These are phyloP conservation scores for Trichoderma polysporum DNA, from an alignment of 2,329 filamentous ascomycete genomes.

Conservation along the genomic window DNA sequence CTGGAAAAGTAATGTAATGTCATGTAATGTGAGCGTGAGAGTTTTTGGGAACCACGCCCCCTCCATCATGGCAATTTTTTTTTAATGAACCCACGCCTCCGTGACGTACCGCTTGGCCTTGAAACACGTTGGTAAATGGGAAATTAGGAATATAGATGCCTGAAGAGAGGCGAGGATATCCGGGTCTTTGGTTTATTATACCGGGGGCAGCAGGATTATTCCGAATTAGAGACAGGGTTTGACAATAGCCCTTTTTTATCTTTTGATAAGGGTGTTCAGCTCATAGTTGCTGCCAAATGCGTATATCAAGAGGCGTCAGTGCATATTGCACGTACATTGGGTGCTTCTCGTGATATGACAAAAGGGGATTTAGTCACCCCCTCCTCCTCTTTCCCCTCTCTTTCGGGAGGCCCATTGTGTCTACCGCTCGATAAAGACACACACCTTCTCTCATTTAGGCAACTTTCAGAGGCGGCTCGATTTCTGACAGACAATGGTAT, in stretches of 20 bases:
- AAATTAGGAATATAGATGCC: conserved; percentile 4
- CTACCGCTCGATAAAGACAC: not conserved
- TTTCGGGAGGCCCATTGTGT: not conserved
- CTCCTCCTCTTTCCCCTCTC: not conserved
- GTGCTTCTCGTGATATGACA: conserved; percentile 12
- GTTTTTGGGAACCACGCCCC: not conserved
- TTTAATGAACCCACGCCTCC: not conserved
- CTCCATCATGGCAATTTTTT: not conserved
- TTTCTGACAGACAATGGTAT: not conserved
- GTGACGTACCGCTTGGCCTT: not conserved
- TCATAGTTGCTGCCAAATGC: not conserved
- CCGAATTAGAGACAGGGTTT: conserved; percentile 6
- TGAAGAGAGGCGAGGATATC: conserved; percentile 4
- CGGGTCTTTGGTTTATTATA: not conserved
- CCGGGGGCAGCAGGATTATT: conserved; percentile 5
- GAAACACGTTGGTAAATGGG: not conserved
- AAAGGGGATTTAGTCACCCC: conserved; percentile 4
- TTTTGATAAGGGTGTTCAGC: conserved; percentile 14
- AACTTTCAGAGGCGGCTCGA: not conserved
- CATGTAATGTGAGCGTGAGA: not conserved
- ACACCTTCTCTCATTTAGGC: not conserved
- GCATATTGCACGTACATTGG: not conserved
- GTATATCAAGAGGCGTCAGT: conserved; percentile 2
- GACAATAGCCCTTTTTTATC: not conserved
- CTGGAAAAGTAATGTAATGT: not conserved